Percentiles rank a stretch among this genome's conserved stretches.
phyloP scores from a whole-genome alignment of 1,139 yeast species.

The Pichiaceae sp. region DNA sequence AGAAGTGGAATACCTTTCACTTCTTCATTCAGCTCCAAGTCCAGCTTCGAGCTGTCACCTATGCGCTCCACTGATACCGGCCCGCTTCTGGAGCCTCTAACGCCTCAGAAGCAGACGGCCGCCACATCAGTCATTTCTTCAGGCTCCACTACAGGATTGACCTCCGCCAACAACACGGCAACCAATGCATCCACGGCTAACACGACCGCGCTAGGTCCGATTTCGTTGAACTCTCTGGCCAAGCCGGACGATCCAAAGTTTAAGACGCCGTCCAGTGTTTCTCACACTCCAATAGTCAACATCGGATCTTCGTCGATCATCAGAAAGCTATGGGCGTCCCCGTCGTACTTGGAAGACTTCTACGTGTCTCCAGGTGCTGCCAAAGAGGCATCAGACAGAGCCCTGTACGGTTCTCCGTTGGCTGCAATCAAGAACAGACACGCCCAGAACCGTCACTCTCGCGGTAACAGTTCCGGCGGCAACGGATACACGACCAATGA shows the following conservation, averaged over 20 bases:
- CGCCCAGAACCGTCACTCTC: neutral
- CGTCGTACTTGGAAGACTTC: slow-evolving; percentile 59
- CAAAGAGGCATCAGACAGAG: slow-evolving; percentile 7
- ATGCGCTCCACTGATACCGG: slow-evolving; percentile 40
- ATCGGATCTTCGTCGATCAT: slow-evolving; percentile 9
- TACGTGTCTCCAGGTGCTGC: slow-evolving; percentile 45
- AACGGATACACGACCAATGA: slow-evolving; percentile 23
- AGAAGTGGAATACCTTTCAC: slow-evolving; percentile 18
- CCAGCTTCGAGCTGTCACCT: slow-evolving; percentile 58
- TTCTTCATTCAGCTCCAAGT: slow-evolving; percentile 59
- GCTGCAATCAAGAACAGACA: slow-evolving; percentile 10
- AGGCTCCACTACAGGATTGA: slow-evolving; percentile 6
- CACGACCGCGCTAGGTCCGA: neutral
- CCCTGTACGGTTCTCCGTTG: slow-evolving; percentile 18
- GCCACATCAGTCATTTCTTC: neutral
- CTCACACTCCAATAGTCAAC: slow-evolving; percentile 11
- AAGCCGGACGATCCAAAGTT: slow-evolving; percentile 6
- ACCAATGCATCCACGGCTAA: too few species aligned
- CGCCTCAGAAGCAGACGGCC: slow-evolving; percentile 32
- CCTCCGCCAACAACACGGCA: too few species aligned
- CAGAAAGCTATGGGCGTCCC: slow-evolving; percentile 40
- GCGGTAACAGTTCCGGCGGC: neutral
- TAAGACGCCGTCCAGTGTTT: slow-evolving; percentile 15
- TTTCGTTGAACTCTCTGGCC: neutral
- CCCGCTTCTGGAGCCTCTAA: slow-evolving; percentile 39